Evolutionary conservation across 768 basidiomycete genomes (phyloP).

Genomic region (Russula ochroleuca): DNA sequence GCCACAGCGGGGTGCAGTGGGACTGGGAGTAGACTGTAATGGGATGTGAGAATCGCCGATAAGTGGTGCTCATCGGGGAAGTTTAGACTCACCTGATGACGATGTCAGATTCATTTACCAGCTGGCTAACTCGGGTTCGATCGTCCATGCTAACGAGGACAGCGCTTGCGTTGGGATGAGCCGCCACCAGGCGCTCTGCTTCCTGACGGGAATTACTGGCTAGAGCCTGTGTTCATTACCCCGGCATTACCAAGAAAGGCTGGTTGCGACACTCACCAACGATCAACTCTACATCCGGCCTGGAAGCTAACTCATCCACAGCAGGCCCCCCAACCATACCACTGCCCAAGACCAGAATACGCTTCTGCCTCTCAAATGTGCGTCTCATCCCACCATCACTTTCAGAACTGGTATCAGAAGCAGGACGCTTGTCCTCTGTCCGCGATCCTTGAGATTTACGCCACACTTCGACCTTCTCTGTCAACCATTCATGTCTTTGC

Average conservation of each 20-base stretch:
- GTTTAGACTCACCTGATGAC: conserved; percentile 63
- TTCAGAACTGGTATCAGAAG: neutral
- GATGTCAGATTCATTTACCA: conserved; percentile 66
- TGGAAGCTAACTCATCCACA: conserved; percentile 63
- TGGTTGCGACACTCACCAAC: conserved; percentile 57
- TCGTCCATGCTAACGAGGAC: conserved; percentile 60
- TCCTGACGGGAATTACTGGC: conserved; percentile 70
- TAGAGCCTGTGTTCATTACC: conserved; percentile 32
- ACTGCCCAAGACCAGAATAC: conserved; percentile 78
- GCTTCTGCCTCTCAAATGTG: conserved; percentile 44
- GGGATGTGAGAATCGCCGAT: neutral
- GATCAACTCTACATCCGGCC: conserved; percentile 60
- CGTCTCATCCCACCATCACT: neutral
- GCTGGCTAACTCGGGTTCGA: conserved; percentile 39
- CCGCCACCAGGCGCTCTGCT: conserved; percentile 44
- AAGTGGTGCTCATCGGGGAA: neutral
- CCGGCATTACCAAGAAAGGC: neutral
- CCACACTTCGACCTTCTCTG: conserved; percentile 46
- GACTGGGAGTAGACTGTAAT: conserved; percentile 69
- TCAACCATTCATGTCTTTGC: conserved; percentile 55
- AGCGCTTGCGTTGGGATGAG: conserved; percentile 50
- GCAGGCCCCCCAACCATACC: conserved; percentile 96
- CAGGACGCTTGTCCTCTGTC: neutral
- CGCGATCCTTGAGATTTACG: conserved; percentile 21
- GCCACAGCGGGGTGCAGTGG: conserved; percentile 69